Conservation (phyloP, 2,329 filamentous ascomycete genomes). For the Colletotrichum agaves region DNA sequence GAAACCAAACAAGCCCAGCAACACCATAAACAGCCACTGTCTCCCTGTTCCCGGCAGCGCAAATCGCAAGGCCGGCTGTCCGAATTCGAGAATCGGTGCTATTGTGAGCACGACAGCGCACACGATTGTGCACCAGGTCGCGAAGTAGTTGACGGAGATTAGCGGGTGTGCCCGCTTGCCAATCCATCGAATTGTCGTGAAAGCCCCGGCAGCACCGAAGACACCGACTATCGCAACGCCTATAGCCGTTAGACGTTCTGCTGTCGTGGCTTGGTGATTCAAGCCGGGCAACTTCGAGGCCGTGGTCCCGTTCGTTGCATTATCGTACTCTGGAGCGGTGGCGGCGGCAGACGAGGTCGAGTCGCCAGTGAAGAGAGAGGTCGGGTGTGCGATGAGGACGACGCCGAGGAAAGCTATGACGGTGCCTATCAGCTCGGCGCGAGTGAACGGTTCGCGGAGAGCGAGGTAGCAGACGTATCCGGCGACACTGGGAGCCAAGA, state of each 20-base stretch:
- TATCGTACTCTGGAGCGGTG: constrained; percentile 31
- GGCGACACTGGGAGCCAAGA: constrained; percentile 81
- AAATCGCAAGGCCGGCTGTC: constrained; percentile 59
- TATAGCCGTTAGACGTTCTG: constrained; percentile 76
- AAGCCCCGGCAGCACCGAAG: constrained; percentile 78
- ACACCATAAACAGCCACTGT: constrained; percentile 75
- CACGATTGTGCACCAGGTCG: constrained; percentile 75
- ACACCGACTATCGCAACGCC: constrained; percentile 80
- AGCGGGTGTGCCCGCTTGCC: constrained; percentile 83
- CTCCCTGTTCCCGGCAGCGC: constrained; percentile 51
- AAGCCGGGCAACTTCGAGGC: constrained; percentile 42
- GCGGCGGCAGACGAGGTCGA: constrained; percentile 37
- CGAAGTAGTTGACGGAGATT: constrained; percentile 89
- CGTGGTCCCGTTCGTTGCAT: constrained; percentile 27
- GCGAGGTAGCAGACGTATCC: constrained; percentile 84
- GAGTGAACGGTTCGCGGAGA: constrained; percentile 80
- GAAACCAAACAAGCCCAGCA: constrained; percentile 80
- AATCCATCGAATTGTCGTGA: constrained; percentile 81
- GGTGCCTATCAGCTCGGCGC: constrained; percentile 79
- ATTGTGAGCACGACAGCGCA: constrained; percentile 69
- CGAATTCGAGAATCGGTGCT: constrained; percentile 55
- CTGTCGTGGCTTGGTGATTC: constrained; percentile 60
- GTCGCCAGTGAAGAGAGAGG: constrained; percentile 59
- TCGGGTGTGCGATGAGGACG: constrained; percentile 82
- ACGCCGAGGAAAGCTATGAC: constrained; percentile 82